Percentiles rank a stretch among this genome's conserved stretches.
phyloP scores from a whole-genome alignment of 768 basidiomycete species.

The Clitopilus passeckerianus region DNA sequence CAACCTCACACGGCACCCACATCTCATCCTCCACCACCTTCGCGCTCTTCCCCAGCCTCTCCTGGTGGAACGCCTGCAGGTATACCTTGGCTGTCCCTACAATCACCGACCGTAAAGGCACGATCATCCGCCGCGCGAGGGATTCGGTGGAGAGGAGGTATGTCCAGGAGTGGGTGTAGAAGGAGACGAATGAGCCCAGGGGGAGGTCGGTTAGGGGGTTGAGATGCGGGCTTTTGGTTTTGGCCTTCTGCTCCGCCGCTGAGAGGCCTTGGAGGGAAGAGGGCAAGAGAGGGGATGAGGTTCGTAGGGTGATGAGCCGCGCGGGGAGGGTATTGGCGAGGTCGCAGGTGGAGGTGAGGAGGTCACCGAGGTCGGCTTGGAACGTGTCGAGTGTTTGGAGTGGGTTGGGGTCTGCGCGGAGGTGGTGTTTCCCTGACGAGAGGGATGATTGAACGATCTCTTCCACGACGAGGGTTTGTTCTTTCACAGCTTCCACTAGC shows the following conservation, averaged over 20 bases:
- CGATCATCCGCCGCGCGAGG: constrained; percentile 86
- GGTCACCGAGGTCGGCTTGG: background rate
- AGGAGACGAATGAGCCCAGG: constrained; percentile 66
- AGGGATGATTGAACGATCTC: constrained; percentile 43
- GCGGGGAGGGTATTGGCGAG: background rate
- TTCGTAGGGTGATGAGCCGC: background rate
- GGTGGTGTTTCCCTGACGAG: no score
- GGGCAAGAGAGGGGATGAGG: background rate
- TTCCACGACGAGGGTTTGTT: constrained; percentile 51
- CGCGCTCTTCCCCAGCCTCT: constrained; percentile 72
- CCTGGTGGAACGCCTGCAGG: constrained; percentile 81
- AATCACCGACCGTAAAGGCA: constrained; percentile 82
- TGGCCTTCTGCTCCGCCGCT: constrained; percentile 80
- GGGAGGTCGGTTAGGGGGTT: constrained; percentile 62
- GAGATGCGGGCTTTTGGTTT: constrained; percentile 78
- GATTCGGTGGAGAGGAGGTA: constrained; percentile 89
- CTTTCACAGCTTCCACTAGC: constrained; percentile 63
- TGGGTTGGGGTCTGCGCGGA: background rate
- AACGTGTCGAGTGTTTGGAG: background rate
- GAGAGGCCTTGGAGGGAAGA: constrained; percentile 32
- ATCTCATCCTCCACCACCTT: constrained; percentile 94
- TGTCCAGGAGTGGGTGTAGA: constrained; percentile 85
- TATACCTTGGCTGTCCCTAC: constrained; percentile 89
- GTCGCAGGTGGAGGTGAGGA: background rate
- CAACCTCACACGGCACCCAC: constrained; percentile 82